Percentiles rank a stretch among this genome's conserved stretches.
phyloP scores from a whole-genome alignment of 1,284 basidiomycete genomes.

The Ganoderma meredithae region DNA sequence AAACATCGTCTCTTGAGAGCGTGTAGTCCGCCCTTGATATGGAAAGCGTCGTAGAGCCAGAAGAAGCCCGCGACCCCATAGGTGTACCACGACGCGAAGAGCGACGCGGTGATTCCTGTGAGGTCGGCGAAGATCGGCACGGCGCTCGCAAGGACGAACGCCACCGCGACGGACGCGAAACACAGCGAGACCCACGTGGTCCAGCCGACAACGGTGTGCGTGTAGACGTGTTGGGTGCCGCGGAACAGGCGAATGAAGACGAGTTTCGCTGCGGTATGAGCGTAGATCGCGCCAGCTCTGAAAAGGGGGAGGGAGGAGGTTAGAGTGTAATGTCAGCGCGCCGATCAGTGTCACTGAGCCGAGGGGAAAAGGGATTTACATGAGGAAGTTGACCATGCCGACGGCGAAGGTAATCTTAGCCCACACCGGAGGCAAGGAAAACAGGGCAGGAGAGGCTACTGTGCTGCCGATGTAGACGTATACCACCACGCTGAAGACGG shows the following conservation, averaged over 20 bases:
- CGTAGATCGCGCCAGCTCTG: conserved; percentile 56
- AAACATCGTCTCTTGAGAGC: conserved; percentile 44
- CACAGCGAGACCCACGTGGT: conserved; percentile 59
- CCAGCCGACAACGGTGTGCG: conserved; percentile 67
- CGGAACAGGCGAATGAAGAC: conserved; percentile 68
- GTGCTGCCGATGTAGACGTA: conserved; percentile 66
- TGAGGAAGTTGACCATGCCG: conserved; percentile 56
- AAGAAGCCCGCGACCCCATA: conserved; percentile 66
- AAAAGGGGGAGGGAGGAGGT: background rate
- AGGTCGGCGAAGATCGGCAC: conserved; percentile 64
- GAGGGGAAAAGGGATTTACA: conserved; percentile 43
- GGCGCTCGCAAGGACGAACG: conserved; percentile 64
- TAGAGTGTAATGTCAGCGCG: background rate
- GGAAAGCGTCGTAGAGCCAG: conserved; percentile 56
- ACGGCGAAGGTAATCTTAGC: conserved; percentile 58
- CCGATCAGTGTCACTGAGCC: too few species aligned
- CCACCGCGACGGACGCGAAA: conserved; percentile 50
- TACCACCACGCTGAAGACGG: conserved; percentile 58
- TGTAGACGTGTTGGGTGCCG: conserved; percentile 61
- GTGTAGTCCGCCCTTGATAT: conserved; percentile 47
- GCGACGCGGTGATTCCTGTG: conserved; percentile 57
- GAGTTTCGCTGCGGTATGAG: conserved; percentile 65
- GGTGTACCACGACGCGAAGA: conserved; percentile 68
- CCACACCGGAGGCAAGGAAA: conserved; percentile 59
- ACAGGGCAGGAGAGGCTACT: conserved; percentile 61